Evolutionary conservation across 805 yeast species (phyloP).

Genomic region (Naumovozyma baii): DNA sequence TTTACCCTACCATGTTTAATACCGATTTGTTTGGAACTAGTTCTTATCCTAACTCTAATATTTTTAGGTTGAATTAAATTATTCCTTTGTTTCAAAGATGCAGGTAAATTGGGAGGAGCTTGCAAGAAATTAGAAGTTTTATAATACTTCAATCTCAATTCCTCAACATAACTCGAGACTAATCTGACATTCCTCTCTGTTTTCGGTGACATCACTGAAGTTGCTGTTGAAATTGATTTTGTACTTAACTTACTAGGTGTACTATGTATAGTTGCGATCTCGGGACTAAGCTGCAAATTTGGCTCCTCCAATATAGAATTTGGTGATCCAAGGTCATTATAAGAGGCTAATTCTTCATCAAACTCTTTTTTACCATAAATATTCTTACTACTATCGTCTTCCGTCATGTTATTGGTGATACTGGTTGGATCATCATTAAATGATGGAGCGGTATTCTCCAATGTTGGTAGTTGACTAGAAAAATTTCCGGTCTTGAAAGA

Average conservation of each 20-base stretch:
- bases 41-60: constrained; percentile 27
- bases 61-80: constrained; percentile 27
- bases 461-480: background rate
- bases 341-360: background rate
- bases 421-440: background rate
- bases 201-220: constrained; percentile 5
- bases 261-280: background rate
- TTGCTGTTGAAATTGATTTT: background rate
- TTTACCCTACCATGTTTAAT: constrained; percentile 31
- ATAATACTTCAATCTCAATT: constrained; percentile 24
- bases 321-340: constrained; percentile 1
- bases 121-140: constrained; percentile 28
- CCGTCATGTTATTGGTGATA: background rate
- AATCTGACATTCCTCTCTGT: constrained; percentile 20
- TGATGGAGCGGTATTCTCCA: background rate
- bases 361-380: no score
- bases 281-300: background rate
- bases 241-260: constrained; percentile 2
- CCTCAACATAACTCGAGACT: constrained; percentile 29
- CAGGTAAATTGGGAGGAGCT: constrained; percentile 30
- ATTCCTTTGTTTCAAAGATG: constrained; percentile 25
- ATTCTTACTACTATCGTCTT: no score
- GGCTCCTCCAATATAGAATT: background rate
- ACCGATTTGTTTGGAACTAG: constrained; percentile 30
- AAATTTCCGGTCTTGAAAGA: background rate